phyloP scores from a whole-genome alignment of 345 rosid genomes.

The Lumnitzera littorea region DNA sequence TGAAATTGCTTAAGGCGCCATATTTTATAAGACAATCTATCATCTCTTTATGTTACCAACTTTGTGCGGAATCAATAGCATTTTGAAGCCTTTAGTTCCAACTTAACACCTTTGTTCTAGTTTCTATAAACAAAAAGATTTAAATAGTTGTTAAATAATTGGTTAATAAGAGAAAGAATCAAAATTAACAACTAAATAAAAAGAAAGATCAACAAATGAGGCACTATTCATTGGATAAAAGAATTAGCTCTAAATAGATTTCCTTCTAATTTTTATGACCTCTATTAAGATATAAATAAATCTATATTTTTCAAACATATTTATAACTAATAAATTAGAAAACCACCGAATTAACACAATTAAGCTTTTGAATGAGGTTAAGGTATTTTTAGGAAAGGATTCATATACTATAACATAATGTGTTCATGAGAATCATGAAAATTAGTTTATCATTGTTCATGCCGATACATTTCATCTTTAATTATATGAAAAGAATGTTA shows the following conservation, averaged over 20 bases:
- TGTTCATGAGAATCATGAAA: too few relatives aligned
- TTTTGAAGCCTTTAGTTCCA: constrained; percentile 43
- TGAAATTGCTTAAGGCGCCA: not conserved
- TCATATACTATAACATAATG: too few relatives aligned
- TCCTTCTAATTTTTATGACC: too few relatives aligned
- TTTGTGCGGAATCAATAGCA: constrained; percentile 47
- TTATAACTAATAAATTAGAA: too few relatives aligned
- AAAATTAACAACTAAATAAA: too few relatives aligned
- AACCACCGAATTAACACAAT: too few relatives aligned
- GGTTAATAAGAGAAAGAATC: not conserved
- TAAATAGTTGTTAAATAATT: not conserved
- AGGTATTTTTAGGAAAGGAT: too few relatives aligned
- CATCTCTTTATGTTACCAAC: constrained; percentile 5
- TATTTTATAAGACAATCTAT: not conserved
- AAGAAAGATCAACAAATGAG: not conserved
- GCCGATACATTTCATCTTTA: too few relatives aligned
- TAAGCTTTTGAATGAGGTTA: too few relatives aligned
- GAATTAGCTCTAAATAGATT: not conserved
- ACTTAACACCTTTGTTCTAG: constrained; percentile 11
- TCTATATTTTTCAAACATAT: too few relatives aligned
- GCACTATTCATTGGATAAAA: not conserved
- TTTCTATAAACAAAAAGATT: constrained; percentile 12
- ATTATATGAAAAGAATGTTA: not conserved
- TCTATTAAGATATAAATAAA: too few relatives aligned
- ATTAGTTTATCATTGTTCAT: not conserved